These are phyloP conservation scores for Leccinum subtestaceum DNA, from an alignment of 768 basidiomycete species.

Conservation along the genomic window DNA sequence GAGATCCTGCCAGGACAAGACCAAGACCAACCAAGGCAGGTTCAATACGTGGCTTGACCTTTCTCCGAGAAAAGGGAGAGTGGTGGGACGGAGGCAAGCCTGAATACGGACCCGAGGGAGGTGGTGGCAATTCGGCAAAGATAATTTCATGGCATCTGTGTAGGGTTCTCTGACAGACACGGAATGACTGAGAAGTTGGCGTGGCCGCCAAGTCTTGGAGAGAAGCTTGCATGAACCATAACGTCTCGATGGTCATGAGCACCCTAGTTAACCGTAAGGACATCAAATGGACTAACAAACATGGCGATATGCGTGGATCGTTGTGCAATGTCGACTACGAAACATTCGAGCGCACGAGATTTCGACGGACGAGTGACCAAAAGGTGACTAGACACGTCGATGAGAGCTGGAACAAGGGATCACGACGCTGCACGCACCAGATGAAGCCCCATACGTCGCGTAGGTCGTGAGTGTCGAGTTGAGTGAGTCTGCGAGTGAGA, in stretches of 20 bases:
- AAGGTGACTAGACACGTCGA: conserved; percentile 64
- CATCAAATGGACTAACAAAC: conserved; percentile 63
- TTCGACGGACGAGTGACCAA: conserved; percentile 89
- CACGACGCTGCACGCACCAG: conserved; percentile 49
- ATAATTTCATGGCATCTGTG: conserved; percentile 95
- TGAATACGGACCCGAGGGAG: conserved; percentile 65
- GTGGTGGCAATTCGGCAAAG: conserved; percentile 79
- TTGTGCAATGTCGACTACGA: conserved; percentile 85
- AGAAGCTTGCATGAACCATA: conserved; percentile 99
- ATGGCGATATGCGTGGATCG: conserved; percentile 94
- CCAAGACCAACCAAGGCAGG: conserved; percentile 86
- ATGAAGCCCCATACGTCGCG: conserved; percentile 88
- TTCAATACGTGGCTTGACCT: conserved; percentile 68
- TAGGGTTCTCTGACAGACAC: conserved; percentile 87
- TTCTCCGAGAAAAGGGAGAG: conserved; percentile 51
- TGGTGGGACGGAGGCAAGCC: conserved; percentile 49
- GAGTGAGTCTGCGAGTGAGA: conserved; percentile 69
- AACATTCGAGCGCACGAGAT: conserved; percentile 90
- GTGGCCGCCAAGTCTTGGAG: conserved; percentile 66
- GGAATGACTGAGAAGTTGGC: conserved; percentile 71
- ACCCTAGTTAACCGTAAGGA: conserved; percentile 13
- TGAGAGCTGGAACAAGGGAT: conserved; percentile 11
- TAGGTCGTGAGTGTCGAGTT: conserved; percentile 66
- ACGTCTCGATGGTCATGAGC: conserved; percentile 52
- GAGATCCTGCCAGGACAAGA: conserved; percentile 70